A percentile compares a stretch with the other conserved stretches of the same genome.
Evolutionary conservation across 345 rosid genomes (phyloP).

Genomic region (Salix purpurea): DNA sequence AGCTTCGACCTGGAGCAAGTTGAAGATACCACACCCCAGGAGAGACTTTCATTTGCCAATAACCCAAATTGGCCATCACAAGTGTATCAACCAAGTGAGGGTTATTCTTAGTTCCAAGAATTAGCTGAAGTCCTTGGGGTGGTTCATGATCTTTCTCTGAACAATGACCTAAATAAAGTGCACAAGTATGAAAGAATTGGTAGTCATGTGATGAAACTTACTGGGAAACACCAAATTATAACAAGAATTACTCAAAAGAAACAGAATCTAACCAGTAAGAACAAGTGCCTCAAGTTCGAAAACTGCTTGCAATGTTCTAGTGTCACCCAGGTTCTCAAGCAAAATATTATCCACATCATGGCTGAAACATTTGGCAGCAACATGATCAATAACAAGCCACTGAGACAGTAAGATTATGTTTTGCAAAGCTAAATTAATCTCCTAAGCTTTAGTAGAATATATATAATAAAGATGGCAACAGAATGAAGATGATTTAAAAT

Average conservation of each 20-base stretch:
- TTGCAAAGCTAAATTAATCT: background rate
- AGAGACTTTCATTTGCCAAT: constrained; percentile 99
- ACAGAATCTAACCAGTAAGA: constrained; percentile 69
- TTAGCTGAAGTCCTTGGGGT: constrained; percentile 97
- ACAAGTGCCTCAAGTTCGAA: constrained; percentile 97
- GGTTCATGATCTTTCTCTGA: constrained; percentile 94
- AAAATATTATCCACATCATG: constrained; percentile 96
- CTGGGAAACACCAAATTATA: background rate
- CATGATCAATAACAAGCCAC: constrained; percentile 20
- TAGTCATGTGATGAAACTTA: background rate
- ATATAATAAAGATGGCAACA: background rate
- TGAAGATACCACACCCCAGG: constrained; percentile 98
- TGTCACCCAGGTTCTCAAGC: constrained; percentile 97
- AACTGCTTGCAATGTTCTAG: constrained; percentile 93
- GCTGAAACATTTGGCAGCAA: constrained; percentile 41
- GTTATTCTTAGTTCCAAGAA: constrained; percentile 85
- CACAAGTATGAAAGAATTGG: constrained; percentile 3
- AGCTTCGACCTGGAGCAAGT: constrained; percentile 97
- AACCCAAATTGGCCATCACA: constrained; percentile 99
- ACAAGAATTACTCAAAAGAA: background rate
- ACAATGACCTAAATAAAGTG: constrained; percentile 68
- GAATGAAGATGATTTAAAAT: constrained; percentile 3
- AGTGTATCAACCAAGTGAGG: constrained; percentile 96
- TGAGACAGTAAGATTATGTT: background rate
- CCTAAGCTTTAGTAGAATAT: background rate